These are phyloP conservation scores for Fistulina hepatica DNA, from an alignment of 1,284 basidiomycete genomes.

Conservation along the genomic window DNA sequence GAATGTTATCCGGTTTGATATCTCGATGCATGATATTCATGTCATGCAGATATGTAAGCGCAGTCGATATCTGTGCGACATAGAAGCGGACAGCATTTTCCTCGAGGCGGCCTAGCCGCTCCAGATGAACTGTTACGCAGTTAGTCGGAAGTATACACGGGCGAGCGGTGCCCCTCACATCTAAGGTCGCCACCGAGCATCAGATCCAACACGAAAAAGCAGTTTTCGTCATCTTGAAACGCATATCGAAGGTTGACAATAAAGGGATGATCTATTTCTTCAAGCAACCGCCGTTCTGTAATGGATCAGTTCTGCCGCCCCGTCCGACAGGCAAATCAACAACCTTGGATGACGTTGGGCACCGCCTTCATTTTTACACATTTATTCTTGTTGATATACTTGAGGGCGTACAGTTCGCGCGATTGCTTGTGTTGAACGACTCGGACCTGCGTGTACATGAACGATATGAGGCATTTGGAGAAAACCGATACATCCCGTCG, in stretches of 20 bases:
- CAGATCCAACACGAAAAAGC: constrained; percentile 96
- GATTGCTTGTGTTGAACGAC: constrained; percentile 98
- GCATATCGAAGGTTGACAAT: constrained; percentile 96
- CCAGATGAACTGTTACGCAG: constrained; percentile 68
- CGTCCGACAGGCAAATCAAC: no score
- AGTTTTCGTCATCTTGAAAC: constrained; percentile 98
- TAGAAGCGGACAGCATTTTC: constrained; percentile 88
- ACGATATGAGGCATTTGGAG: constrained; percentile 3
- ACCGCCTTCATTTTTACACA: constrained; percentile 98
- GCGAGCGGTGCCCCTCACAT: constrained; percentile 43
- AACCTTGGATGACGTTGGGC: constrained; percentile 90
- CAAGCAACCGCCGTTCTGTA: constrained; percentile 84
- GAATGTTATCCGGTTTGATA: constrained; percentile 95
- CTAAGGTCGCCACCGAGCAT: constrained; percentile 97
- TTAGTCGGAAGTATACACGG: constrained; percentile 7
- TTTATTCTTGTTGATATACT: constrained; percentile 98
- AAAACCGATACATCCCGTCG: constrained; percentile 3
- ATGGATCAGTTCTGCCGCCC: no score
- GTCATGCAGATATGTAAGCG: constrained; percentile 84
- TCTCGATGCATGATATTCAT: constrained; percentile 93
- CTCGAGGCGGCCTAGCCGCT: constrained; percentile 71
- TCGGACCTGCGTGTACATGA: constrained; percentile 59
- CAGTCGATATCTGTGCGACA: constrained; percentile 83
- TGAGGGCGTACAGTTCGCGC: constrained; percentile 89
- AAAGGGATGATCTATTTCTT: constrained; percentile 96